Percentiles rank a stretch among this genome's conserved stretches.
Evolutionary conservation across 176 grass and related monocot species (phyloP).

Genomic region (Avena eriantha): DNA sequence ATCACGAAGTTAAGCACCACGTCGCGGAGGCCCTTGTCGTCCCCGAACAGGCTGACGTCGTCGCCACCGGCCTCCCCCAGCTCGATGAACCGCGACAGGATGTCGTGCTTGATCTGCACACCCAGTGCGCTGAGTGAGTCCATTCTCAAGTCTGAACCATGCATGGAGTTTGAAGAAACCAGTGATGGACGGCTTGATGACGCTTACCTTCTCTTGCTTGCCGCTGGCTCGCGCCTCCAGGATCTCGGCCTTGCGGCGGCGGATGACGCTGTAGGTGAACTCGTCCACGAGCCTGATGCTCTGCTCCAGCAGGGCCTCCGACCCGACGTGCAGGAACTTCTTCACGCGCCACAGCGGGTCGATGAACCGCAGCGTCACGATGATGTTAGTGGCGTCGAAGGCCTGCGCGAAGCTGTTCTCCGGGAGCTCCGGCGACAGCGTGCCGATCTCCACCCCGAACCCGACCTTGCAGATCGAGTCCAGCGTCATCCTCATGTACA

Average conservation of each 20-base stretch:
- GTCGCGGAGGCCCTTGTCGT: conserved; percentile 91
- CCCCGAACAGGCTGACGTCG: conserved; percentile 45
- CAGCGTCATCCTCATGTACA: conserved; percentile 96
- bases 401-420: conserved; percentile 87
- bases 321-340: conserved; percentile 69
- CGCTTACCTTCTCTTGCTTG: conserved; percentile 51
- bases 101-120: conserved; percentile 84
- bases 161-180: too few relatives aligned
- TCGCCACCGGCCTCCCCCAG: conserved; percentile 60
- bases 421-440: conserved; percentile 72
- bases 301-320: conserved; percentile 79
- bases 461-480: conserved; percentile 94
- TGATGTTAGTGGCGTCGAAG: conserved; percentile 82
- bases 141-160: neutral
- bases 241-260: conserved; percentile 77
- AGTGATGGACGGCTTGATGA: too few relatives aligned
- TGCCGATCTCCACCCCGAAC: conserved; percentile 89
- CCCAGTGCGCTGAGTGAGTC: too few relatives aligned
- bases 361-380: conserved; percentile 85
- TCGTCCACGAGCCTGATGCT: conserved; percentile 91
- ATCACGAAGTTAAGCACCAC: conserved; percentile 97
- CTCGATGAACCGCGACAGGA: conserved; percentile 94
- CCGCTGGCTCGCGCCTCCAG: conserved; percentile 59
- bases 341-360: conserved; percentile 88
- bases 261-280: conserved; percentile 88